Percentiles rank a stretch among this genome's conserved stretches.
phyloP scores from a whole-genome alignment of 495 filamentous ascomycete genomes.

The Entonaema liquescens region DNA sequence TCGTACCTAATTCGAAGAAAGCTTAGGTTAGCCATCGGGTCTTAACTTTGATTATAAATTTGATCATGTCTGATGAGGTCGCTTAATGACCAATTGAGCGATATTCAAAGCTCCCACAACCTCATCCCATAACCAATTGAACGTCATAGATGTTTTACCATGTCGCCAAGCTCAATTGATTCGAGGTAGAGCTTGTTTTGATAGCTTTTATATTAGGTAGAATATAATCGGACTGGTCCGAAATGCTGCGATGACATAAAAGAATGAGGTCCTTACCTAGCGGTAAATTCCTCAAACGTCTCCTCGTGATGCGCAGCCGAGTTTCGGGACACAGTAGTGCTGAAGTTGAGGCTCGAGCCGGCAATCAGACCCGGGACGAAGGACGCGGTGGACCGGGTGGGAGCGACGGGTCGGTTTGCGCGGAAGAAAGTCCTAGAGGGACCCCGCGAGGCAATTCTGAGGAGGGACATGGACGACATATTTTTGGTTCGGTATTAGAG shows the following conservation, averaged over 20 bases:
- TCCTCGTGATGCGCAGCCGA: conserved; percentile 76
- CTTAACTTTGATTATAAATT: not conserved
- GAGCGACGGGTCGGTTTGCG: conserved; percentile 67
- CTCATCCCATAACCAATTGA: conserved; percentile 25
- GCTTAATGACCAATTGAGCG: conserved; percentile 36
- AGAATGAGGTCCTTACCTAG: conserved; percentile 73
- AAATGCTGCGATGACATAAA: not conserved
- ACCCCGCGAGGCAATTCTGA: conserved; percentile 75
- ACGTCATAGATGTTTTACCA: conserved; percentile 1
- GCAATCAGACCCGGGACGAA: conserved; percentile 50
- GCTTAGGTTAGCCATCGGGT: conserved; percentile 38
- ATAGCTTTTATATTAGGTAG: not conserved
- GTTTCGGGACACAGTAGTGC: conserved; percentile 65
- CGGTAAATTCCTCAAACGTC: conserved; percentile 98
- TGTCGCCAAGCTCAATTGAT: conserved; percentile 39
- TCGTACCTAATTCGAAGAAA: conserved; percentile 75
- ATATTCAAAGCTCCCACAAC: conserved; percentile 39
- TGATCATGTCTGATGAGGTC: not conserved
- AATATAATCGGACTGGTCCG: not conserved
- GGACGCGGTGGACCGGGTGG: conserved; percentile 60
- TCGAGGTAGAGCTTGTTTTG: conserved; percentile 18
- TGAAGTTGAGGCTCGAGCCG: conserved; percentile 68
- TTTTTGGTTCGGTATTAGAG: conserved; percentile 8
- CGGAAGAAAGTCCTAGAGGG: conserved; percentile 70
- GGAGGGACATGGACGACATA: conserved; percentile 74